Evolutionary conservation across 176 grass and related monocot species (phyloP).

Genomic region (Elymus sibiricus): DNA sequence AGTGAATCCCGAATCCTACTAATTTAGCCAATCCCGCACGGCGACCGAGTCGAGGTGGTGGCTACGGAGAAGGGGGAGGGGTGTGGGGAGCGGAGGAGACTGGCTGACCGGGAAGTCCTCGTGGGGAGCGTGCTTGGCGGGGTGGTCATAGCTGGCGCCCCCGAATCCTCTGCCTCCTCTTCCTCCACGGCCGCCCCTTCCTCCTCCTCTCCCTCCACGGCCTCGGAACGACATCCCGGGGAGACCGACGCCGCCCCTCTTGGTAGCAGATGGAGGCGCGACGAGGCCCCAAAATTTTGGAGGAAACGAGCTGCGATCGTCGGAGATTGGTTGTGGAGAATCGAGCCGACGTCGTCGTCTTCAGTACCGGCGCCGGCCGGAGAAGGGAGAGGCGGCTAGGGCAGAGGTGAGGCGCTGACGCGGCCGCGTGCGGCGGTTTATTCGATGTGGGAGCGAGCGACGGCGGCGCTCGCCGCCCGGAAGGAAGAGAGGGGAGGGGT

Average conservation of each 20-base stretch:
- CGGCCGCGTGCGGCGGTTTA: background rate
- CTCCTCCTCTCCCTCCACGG: constrained; percentile 24
- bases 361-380: background rate
- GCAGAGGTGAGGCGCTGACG: background rate
- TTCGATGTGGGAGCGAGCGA: background rate
- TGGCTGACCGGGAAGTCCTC: constrained; percentile 45
- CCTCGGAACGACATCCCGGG: constrained; percentile 34
- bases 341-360: background rate
- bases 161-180: constrained; percentile 14
- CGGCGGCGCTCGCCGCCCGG: background rate
- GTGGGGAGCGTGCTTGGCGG: constrained; percentile 28
- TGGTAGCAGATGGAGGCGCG: background rate
- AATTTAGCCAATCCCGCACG: background rate
- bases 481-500: background rate
- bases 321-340: background rate
- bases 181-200: background rate
- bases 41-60: background rate
- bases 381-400: background rate
- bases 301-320: background rate
- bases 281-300: background rate
- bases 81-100: background rate
- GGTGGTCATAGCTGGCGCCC: background rate
- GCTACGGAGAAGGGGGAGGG: background rate
- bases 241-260: background rate
- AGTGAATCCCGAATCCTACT: background rate